Evolutionary conservation across 306 rosid species (phyloP).

Genomic region (Arachis hypogaea): DNA sequence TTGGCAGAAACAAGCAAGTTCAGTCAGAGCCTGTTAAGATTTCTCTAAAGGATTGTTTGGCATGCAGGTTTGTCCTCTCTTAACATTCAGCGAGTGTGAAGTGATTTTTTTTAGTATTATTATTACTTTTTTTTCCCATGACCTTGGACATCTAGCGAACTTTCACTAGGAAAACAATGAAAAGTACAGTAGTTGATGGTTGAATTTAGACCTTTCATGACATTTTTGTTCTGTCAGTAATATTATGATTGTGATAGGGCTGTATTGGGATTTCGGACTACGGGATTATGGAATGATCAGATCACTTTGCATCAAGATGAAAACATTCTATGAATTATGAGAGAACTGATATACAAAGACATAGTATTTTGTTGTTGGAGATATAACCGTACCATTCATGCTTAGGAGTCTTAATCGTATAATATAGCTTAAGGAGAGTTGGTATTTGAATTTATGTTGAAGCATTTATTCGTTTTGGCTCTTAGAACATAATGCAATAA

Average conservation of each 20-base stretch:
- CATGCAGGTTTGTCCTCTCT: conserved; percentile 72
- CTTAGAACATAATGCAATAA: no score
- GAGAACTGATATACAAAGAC: no score
- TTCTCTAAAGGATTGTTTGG: conserved; percentile 96
- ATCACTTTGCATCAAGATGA: no score
- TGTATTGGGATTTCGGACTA: background rate
- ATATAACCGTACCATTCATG: no score
- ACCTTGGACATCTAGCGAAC: background rate
- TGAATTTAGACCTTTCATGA: background rate
- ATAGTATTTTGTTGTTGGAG: background rate
- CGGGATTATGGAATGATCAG: background rate
- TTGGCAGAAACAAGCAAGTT: conserved; percentile 54
- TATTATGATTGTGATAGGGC: background rate
- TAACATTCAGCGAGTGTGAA: background rate
- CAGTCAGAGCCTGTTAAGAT: conserved; percentile 85
- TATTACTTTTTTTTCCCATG: no score
- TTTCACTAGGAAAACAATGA: conserved; percentile 7
- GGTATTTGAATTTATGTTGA: background rate
- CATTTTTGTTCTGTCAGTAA: background rate
- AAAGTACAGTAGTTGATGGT: background rate
- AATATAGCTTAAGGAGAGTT: background rate
- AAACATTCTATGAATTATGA: no score
- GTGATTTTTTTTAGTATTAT: background rate
- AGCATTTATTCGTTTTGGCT: background rate
- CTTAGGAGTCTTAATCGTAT: no score